These are phyloP conservation scores for Curvularia spicifera DNA, from an alignment of 2,329 filamentous ascomycete species.

Conservation along the genomic window DNA sequence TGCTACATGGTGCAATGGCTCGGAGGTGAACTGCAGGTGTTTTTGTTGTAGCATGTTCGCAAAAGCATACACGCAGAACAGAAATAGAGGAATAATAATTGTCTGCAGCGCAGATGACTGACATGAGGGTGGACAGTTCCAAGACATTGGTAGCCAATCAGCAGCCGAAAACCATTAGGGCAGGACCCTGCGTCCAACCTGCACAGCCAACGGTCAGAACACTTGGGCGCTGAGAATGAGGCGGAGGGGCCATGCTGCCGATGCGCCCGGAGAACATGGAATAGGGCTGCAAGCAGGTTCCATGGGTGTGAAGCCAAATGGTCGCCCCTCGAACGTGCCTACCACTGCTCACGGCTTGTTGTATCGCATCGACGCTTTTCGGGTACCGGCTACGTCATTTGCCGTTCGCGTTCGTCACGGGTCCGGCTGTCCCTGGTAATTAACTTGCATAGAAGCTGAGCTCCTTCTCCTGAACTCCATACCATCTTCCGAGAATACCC, in stretches of 20 bases:
- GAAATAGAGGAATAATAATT: background rate
- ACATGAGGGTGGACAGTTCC: conserved; percentile 2
- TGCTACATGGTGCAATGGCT: background rate
- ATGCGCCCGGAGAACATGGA: background rate
- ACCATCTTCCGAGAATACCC: conserved; percentile 7
- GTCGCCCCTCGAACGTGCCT: background rate
- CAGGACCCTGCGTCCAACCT: conserved; percentile 16
- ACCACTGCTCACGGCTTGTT: background rate
- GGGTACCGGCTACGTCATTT: conserved; percentile 21
- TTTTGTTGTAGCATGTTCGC: conserved; percentile 1
- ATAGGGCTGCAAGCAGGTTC: background rate
- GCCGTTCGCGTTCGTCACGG: conserved; percentile 14
- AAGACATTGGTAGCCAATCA: conserved; percentile 13
- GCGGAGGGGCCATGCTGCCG: conserved; percentile 2
- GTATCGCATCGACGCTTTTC: background rate
- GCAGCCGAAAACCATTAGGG: conserved; percentile 6
- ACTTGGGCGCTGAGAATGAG: conserved; percentile 8
- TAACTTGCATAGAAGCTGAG: conserved; percentile 9
- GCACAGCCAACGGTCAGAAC: conserved; percentile 13
- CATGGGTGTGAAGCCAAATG: background rate
- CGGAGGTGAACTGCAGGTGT: background rate
- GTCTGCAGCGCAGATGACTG: background rate
- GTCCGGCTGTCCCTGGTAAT: conserved; percentile 8
- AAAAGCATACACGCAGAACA: background rate
- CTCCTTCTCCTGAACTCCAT: conserved; percentile 16